phyloP scores from a whole-genome alignment of 2,329 filamentous ascomycete genomes.

The Ascosphaera apis region DNA sequence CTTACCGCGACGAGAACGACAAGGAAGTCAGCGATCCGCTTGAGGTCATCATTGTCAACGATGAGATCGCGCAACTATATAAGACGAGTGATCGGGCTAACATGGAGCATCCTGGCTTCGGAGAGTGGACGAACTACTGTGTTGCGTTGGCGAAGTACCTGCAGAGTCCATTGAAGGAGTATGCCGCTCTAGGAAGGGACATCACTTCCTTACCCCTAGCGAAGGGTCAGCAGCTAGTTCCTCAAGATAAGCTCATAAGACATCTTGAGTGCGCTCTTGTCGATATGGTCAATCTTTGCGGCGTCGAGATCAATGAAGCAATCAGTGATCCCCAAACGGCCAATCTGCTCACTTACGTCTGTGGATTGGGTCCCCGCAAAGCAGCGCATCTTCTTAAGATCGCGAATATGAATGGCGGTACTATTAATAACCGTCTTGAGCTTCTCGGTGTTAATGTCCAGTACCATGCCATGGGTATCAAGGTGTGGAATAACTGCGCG shows the following conservation, averaged over 20 bases:
- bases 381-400: slow-evolving; percentile 67
- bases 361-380: slow-evolving; percentile 79
- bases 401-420: slow-evolving; percentile 74
- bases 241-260: slow-evolving; percentile 66
- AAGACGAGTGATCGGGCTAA: slow-evolving; percentile 66
- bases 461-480: slow-evolving; percentile 61
- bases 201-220: slow-evolving; percentile 74
- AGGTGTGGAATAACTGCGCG: slow-evolving; percentile 90
- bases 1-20: slow-evolving; percentile 65
- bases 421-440: slow-evolving; percentile 63
- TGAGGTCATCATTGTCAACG: slow-evolving; percentile 79
- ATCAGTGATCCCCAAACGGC: slow-evolving; percentile 60
- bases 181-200: slow-evolving; percentile 76
- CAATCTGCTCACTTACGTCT: slow-evolving; percentile 73
- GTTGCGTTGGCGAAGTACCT: slow-evolving; percentile 74
- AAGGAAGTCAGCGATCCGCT: slow-evolving; percentile 57
- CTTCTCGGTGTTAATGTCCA: slow-evolving; percentile 72
- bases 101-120: slow-evolving; percentile 58
- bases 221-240: slow-evolving; percentile 67
- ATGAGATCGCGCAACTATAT: slow-evolving; percentile 91
- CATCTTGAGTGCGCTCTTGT: slow-evolving; percentile 91
- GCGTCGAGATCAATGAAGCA: slow-evolving; percentile 86
- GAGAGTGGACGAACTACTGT: slow-evolving; percentile 66
- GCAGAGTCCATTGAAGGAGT: slow-evolving; percentile 91
- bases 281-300: slow-evolving; percentile 92